Base-by-base conservation (phyloP, 768 basidiomycete genomes). In the Amylocystis lapponica region DNA sequence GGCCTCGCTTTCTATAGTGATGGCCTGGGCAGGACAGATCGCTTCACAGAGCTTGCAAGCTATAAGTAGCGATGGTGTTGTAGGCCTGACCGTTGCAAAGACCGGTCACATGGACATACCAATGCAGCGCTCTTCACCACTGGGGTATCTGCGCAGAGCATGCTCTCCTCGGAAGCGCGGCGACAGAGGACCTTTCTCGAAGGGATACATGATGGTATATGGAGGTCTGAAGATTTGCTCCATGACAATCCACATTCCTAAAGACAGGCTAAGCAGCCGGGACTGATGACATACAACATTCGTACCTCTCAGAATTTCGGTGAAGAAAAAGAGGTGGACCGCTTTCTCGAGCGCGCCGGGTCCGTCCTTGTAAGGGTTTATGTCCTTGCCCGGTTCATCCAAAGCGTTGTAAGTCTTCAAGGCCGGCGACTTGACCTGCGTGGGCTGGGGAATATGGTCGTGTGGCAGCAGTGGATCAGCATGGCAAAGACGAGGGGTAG, bases 41-140 rank as follows among this genome's bases (percentile, higher is more conserved):
- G 96, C 95, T 66, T 98, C 96, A 59, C 96, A 99, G 17, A 99
- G 80, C 66, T 98, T 98, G 71, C 96, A 99, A 22, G 96, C 95
- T 97, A 54, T 34, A 21, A 13, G n/a, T 34, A 43, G 36, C 30
- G 17, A 25, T 23, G 37, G 11, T 26, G 25, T 12, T 21, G 36
- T 39, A 31, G 16, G 46, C 39, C 39, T 39, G 10, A 46, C 25
- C 11, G 22, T 13, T 33, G 21, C 27, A 13, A 14, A 39, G 19
- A 25, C 11, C 25, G 31, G 12, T 12, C 27, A 23, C 20, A 34
- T 32, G 3, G 16, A 71, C 88, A 54, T 55, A 93, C 95, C 95
- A 49, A 99, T 99, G 68, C 96, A 99, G 34, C 96, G 81, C 64
- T 99, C 96, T 69, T 99, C 96, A 19, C 96, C 96, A 50, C 85